Percentiles rank a stretch among this genome's conserved stretches.
These are phyloP conservation scores for Hyparrhenia diplandra DNA, from an alignment of 176 grass and related monocot genomes.

Conservation along the genomic window DNA sequence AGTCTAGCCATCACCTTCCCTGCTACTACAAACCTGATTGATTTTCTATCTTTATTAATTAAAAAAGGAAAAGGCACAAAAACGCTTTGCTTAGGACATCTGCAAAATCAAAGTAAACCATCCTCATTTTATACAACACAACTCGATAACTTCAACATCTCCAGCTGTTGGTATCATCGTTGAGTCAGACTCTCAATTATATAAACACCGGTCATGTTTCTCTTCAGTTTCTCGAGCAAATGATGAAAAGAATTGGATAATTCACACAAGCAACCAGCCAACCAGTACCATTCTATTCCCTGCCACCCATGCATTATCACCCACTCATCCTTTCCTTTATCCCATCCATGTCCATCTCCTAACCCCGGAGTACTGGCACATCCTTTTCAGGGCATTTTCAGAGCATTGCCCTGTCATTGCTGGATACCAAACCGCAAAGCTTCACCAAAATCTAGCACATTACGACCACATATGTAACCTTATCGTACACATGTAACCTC, in stretches of 20 bases:
- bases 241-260: not conserved
- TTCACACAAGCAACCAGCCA: not conserved
- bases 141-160: not conserved
- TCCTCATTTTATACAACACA: not conserved
- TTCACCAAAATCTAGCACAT: not conserved
- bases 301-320: not conserved
- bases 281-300: conserved; percentile 1
- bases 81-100: not conserved
- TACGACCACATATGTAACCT: not conserved
- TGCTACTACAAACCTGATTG: not conserved
- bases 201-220: not conserved
- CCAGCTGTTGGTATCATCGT: not conserved
- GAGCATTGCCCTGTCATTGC: not conserved
- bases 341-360: not conserved
- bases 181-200: not conserved
- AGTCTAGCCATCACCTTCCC: not conserved
- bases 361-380: not conserved
- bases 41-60: not conserved
- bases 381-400: conserved; percentile 18
- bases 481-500: too few species aligned
- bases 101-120: not conserved
- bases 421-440: not conserved
- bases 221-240: not conserved
- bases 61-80: not conserved
- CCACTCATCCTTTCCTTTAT: not conserved